Base-by-base conservation (phyloP, 495 filamentous ascomycete genomes). In the Xanthoparmelia taractica region DNA sequence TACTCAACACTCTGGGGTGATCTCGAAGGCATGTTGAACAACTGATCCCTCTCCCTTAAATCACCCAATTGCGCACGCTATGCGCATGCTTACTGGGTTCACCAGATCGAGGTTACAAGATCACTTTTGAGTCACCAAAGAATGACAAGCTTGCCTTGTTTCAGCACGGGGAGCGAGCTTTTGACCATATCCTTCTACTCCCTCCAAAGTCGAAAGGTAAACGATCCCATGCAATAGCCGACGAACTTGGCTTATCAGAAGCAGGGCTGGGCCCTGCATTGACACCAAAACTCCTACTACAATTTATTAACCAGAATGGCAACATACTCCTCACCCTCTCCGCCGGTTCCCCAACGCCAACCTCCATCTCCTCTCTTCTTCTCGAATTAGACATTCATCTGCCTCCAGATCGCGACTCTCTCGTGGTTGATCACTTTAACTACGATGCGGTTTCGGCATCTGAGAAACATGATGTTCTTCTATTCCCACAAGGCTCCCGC, bases 381-480 rank as follows among this genome's bases (percentile, higher is more conserved):
- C 78, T 91, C 65, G 92, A 98, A 76, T 78, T 97, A 71, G 95
- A 96, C 71, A 90, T 98, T 71, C 84, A 91, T 68, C 84, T 97
- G 18, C 87, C 95, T n/a, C 75, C 81, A 6, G 95, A 96, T 71
- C 88, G 90, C 67, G 87, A 86, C 45, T 83, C 88, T 40, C 76
- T 92, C 37, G 87, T 94, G 1, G 85, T 97, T 48, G 94, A 98
- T 73, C 94, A 98, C 80, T 96, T 96, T 83, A 90, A 90, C 76
- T 91, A 95, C 76, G 93, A 97, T 70, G 82, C 82, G 45, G 60
- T 82, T 36, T 91, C 85, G 59, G 85, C 91, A 15, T 65, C 83
- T 40, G 91, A 96, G 64, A 85, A 85, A 71, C 94, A 97, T 75
- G 91, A 97, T 77, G 88, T 96, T 36, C 81, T 97, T 57, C 76